A percentile compares a stretch with the other conserved stretches of the same genome.
Conservation (phyloP, 2,329 filamentous ascomycete genomes). For the Colletotrichum lentis region DNA sequence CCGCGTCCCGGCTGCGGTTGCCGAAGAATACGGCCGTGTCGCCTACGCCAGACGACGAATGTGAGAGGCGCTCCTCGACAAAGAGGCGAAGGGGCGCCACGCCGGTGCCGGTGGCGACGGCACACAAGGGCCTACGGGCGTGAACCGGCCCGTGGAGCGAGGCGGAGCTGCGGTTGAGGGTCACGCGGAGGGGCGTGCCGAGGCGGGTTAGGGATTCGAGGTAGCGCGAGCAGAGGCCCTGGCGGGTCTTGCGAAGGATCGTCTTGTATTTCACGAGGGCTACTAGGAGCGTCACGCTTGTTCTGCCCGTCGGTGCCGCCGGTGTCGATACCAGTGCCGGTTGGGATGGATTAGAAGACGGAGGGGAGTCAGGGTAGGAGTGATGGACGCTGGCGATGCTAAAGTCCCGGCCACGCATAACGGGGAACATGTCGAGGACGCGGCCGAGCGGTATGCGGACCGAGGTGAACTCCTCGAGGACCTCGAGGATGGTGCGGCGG, state of each 20-base stretch:
- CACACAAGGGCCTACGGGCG: conserved; percentile 67
- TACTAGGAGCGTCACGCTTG: conserved; percentile 75
- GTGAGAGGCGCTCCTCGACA: conserved; percentile 72
- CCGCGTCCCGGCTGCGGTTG: conserved; percentile 75
- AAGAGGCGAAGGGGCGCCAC: conserved; percentile 84
- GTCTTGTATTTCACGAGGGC: conserved; percentile 93
- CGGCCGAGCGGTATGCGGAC: conserved; percentile 82
- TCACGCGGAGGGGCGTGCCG: conserved; percentile 68
- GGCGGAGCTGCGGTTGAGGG: conserved; percentile 58
- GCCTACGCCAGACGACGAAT: conserved; percentile 39
- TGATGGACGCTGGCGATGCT: conserved; percentile 83
- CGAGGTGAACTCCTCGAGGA: conserved; percentile 86
- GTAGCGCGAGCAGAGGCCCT: conserved; percentile 92
- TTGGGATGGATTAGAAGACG: neutral
- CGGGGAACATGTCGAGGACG: conserved; percentile 76
- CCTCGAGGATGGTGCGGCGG: conserved; percentile 88
- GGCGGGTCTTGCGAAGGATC: conserved; percentile 81
- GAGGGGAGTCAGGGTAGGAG: conserved; percentile 40
- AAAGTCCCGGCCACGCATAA: conserved; percentile 89
- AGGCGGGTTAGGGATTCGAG: conserved; percentile 67
- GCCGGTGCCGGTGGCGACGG: conserved; percentile 86
- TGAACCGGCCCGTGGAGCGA: conserved; percentile 52
- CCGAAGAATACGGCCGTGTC: conserved; percentile 78
- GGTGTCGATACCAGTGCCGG: conserved; percentile 35
- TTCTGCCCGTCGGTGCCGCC: conserved; percentile 33